Base-by-base conservation (phyloP, 2,329 filamentous ascomycete genomes). In the Pseudogymnoascus sp. region DNA sequence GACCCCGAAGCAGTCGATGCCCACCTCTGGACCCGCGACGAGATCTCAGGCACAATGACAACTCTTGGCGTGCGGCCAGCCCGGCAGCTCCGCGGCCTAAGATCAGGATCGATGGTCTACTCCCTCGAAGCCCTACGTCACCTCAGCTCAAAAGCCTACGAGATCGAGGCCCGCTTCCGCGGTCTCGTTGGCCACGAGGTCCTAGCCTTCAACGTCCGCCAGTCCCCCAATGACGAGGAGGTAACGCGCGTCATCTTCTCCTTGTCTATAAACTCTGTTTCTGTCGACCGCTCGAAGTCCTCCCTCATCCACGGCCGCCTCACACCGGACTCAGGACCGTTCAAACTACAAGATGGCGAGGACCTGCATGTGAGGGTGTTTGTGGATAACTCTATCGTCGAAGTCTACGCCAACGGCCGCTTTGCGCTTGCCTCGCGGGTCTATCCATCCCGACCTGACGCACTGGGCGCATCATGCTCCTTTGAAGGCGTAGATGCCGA, bases 301-400 rank as follows among this genome's bases (percentile, higher is more conserved):
- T 66, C 65, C 4, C 33, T 64, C 18, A 18, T 25, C 15, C 39
- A 42, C 39, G 39, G 39, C 8, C 39, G 55, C 61, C 18, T 4
- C 7, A 58, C 48, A 6, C 21, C 63, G 1, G 65, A 66, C 6
- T 42, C 59, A 3, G 63, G 66, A 2, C 15, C 40, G 2, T 67
- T 67, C 59, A 27, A 60, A 3, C 55, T 67, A 7, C 59, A 66
- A 8, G 58, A 64, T 0, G 60, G 55, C 7, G 67, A 68, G 33
- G 62, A 67, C 42, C 52, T 68, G 1, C 31, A 59, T 10, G 37
- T 66, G 0, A 42, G 52, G 1, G 39, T 66, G 1, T 64, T 61
- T 29, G 61, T 67, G 10, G 67, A 68, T n/a, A 66, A 66, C 21
- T 67, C 65, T 0, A 64, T 68, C 55, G 3, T 68, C 4, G 67